Conservation (phyloP, 2,329 filamentous ascomycete genomes). For the Talaromyces sp. region DNA sequence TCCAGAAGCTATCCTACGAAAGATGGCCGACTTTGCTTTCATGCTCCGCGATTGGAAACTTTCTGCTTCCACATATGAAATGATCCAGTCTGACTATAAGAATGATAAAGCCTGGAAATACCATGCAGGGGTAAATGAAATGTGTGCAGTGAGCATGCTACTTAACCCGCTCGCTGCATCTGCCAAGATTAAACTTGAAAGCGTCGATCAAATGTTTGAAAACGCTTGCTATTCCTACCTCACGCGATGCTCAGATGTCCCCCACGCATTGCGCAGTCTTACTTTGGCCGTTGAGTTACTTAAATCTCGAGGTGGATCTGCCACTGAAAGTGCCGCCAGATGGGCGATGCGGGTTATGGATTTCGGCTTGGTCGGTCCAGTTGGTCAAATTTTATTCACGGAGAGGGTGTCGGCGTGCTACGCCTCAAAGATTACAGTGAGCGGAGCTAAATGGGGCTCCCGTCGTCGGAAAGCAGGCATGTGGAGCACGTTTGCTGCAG, state of each 20-base stretch:
- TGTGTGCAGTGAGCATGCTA: slow-evolving; percentile 83
- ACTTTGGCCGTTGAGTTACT: slow-evolving; percentile 79
- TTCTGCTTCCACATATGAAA: slow-evolving; percentile 86
- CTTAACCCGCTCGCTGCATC: slow-evolving; percentile 72
- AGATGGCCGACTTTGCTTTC: slow-evolving; percentile 91
- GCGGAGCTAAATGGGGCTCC: slow-evolving; percentile 68
- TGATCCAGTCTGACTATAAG: slow-evolving; percentile 83
- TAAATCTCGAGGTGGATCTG: slow-evolving; percentile 74
- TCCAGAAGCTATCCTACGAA: slow-evolving; percentile 88
- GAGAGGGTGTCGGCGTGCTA: slow-evolving; percentile 88
- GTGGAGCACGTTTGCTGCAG: slow-evolving; percentile 82
- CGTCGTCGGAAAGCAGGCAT: slow-evolving; percentile 83
- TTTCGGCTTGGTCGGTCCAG: slow-evolving; percentile 69
- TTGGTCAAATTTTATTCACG: slow-evolving; percentile 80
- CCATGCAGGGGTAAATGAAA: slow-evolving; percentile 91
- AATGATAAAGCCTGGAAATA: slow-evolving; percentile 98
- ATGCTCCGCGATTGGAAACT: slow-evolving; percentile 97
- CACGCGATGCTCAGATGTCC: slow-evolving; percentile 77
- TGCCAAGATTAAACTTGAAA: slow-evolving; percentile 77
- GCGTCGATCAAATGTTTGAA: slow-evolving; percentile 83
- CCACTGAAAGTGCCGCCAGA: slow-evolving; percentile 81
- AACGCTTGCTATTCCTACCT: slow-evolving; percentile 91
- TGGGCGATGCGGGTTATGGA: slow-evolving; percentile 85
- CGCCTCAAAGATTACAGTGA: slow-evolving; percentile 69
- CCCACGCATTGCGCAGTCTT: slow-evolving; percentile 78